A percentile compares a stretch with the other conserved stretches of the same genome.
Evolutionary conservation across 345 rosid genomes (phyloP).

Genomic region (Eucalyptus shirleyi): DNA sequence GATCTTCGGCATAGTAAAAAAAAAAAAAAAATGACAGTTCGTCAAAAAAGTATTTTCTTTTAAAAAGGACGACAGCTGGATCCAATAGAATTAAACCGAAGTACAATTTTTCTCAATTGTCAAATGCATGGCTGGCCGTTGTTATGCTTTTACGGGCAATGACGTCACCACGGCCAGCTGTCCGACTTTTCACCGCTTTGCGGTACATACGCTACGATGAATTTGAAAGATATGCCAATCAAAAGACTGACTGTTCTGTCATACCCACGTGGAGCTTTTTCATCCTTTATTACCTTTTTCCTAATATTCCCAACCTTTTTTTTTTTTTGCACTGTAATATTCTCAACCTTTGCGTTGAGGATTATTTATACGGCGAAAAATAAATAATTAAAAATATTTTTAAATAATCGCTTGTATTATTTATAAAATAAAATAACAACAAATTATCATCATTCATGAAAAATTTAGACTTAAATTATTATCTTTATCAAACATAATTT

Average conservation of each 20-base stretch:
- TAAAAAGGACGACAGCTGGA: background rate
- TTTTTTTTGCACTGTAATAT: too few relatives aligned
- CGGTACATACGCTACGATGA: background rate
- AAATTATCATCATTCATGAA: background rate
- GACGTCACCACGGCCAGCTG: background rate
- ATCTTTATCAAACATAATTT: rapidly evolving
- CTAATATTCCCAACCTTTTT: too few relatives aligned
- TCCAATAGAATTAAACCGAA: background rate
- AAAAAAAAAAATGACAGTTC: background rate
- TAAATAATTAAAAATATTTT: background rate
- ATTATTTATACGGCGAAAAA: background rate
- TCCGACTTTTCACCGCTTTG: background rate
- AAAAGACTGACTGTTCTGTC: background rate
- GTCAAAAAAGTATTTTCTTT: background rate
- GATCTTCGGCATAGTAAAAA: background rate
- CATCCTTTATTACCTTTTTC: background rate
- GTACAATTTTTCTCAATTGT: background rate
- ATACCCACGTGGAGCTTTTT: background rate
- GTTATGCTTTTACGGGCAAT: background rate
- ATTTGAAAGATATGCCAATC: background rate
- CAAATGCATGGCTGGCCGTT: background rate
- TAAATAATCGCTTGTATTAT: background rate
- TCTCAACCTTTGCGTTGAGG: background rate
- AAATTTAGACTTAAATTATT: background rate
- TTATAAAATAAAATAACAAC: background rate